Evolutionary conservation across 345 rosid species (phyloP), one percentile per base, ranked within the genome.

Genomic region (Eucalyptus guilfoylei): DNA sequence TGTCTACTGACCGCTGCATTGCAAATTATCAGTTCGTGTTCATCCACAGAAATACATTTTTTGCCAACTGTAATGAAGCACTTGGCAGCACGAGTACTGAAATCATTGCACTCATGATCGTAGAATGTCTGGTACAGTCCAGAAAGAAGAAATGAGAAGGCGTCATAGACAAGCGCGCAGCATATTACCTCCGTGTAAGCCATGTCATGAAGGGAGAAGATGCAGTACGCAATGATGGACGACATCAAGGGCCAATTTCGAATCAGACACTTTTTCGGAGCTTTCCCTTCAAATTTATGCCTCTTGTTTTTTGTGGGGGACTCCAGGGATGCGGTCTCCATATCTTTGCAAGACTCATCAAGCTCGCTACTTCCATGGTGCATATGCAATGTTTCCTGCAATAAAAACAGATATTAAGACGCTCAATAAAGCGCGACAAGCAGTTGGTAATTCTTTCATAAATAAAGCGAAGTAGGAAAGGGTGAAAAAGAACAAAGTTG

Each of bases 201-300:
- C 99, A 98, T 97, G 88, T 98, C 98, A 89, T 95, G 97, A 88
- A 98, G 96, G 24, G 99, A 95, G 92, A 97, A 95, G 90, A 96
- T 87, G 67, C 97, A 96, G 85, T 97, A 97, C 52, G 93, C 94
- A 24, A 95, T 91, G 80, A 97, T 93, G 47, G 97, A 94, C 60
- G 99, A 98, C 92, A 98, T 91, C 15, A 97, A 90, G 88, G 99
- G 99, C 99, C 98, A 98, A 91, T 97, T 98, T 90, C 67, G 93
- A 55, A 94, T n/a, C 30, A 98, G 96, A 69, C 94, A 93, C 48
- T 89, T 89, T 50, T 86, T 89, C 32, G 90, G 89, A 90, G 92
- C 30, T 81, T 62, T 91, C 87, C 88, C 91, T 86, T 87, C 91
- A 34, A 47, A 32, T 90, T 88, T 88, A 80, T 90, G 87, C 67